These are phyloP conservation scores for Lonicera japonica DNA, from an alignment of 129 eudicot species.

Conservation along the genomic window DNA sequence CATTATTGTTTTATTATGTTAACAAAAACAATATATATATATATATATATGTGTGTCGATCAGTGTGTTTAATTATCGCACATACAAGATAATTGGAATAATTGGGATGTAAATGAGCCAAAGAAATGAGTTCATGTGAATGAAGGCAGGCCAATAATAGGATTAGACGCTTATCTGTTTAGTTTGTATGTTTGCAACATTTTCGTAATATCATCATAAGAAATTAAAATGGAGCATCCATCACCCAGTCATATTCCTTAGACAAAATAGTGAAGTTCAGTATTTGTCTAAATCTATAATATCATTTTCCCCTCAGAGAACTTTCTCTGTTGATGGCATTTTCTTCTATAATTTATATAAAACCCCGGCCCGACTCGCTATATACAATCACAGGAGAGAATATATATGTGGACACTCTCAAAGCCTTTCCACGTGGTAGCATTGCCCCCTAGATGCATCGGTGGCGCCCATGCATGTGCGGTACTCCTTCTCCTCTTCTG, in stretches of 20 bases:
- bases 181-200: constrained; percentile 7
- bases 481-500: too few species aligned
- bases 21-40: too few species aligned
- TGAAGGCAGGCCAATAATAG: not conserved
- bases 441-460: too few species aligned
- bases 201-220: constrained; percentile 3
- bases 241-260: constrained; percentile 16
- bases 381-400: too few species aligned
- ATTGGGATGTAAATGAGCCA: not conserved
- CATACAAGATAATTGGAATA: not conserved
- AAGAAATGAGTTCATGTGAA: constrained; percentile 1
- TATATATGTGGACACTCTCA: too few species aligned
- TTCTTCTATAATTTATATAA: not conserved
- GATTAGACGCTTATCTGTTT: constrained; percentile 10
- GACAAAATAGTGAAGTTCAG: constrained; percentile 11
- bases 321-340: not conserved
- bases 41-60: too few species aligned
- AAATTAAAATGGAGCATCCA: constrained; percentile 16
- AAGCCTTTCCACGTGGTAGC: too few species aligned
- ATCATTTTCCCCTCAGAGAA: constrained; percentile 6
- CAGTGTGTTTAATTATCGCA: not conserved
- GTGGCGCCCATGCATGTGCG: too few species aligned
- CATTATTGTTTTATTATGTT: too few species aligned
- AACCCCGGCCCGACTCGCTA: not conserved
- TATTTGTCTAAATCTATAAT: constrained; percentile 10